A percentile compares a stretch with the other conserved stretches of the same genome.
phyloP scores from a whole-genome alignment of 345 rosid species.

The Trapa incisa region DNA sequence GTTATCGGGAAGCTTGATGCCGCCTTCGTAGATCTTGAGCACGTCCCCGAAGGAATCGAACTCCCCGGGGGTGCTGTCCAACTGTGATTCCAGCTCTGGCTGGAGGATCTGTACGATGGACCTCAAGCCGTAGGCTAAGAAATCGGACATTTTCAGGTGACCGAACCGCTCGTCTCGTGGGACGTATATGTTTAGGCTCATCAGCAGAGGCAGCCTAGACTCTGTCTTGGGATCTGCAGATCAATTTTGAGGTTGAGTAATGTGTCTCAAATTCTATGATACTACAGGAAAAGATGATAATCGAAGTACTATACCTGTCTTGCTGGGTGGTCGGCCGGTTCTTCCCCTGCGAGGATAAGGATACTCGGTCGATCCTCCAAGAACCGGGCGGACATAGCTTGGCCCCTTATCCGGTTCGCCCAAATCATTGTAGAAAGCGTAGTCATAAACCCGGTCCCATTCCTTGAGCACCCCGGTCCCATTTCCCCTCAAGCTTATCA shows the following conservation, averaged over 20 bases:
- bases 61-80: constrained; percentile 23
- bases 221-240: constrained; percentile 22
- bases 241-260: too few species aligned
- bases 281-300: background rate
- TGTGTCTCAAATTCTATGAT: background rate
- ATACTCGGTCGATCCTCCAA: constrained; percentile 29
- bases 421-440: constrained; percentile 33
- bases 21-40: constrained; percentile 22
- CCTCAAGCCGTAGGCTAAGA: constrained; percentile 25
- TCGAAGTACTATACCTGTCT: constrained; percentile 16
- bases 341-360: constrained; percentile 44
- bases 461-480: constrained; percentile 26
- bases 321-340: constrained; percentile 25
- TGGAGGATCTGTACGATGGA: constrained; percentile 22
- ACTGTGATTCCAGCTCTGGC: constrained; percentile 22
- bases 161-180: constrained; percentile 35
- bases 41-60: constrained; percentile 30
- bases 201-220: constrained; percentile 20
- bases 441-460: constrained; percentile 38
- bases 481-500: constrained; percentile 26
- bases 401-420: constrained; percentile 29
- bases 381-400: constrained; percentile 24
- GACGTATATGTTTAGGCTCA: constrained; percentile 22
- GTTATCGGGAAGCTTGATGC: constrained; percentile 20
- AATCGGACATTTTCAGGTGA: constrained; percentile 29